Evolutionary conservation across 345 rosid genomes (phyloP).

Genomic region (Brassica rapa): DNA sequence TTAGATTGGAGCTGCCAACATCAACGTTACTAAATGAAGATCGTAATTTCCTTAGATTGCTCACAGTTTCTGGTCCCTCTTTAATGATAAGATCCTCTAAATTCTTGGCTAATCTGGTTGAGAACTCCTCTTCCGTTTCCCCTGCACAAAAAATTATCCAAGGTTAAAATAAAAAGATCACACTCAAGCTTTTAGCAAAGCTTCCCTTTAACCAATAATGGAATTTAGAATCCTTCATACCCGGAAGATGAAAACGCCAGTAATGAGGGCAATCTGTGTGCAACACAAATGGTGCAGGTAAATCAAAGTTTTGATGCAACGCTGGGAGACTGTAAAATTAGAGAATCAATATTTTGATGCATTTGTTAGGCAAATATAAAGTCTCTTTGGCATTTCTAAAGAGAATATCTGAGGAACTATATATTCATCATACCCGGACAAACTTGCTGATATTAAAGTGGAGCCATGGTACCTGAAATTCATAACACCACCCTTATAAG

Average conservation of each 20-base stretch:
- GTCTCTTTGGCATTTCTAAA: slow-evolving; percentile 2
- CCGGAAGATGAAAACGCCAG: slow-evolving; percentile 94
- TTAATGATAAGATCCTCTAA: slow-evolving; percentile 85
- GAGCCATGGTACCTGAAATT: slow-evolving; percentile 86
- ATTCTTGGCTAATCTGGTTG: slow-evolving; percentile 84
- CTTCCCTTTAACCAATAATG: not conserved
- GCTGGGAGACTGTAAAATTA: slow-evolving; percentile 65
- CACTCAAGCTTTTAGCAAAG: not conserved
- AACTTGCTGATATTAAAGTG: slow-evolving; percentile 87
- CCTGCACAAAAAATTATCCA: slow-evolving; percentile 51
- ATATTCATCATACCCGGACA: slow-evolving; percentile 68
- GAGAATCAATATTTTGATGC: not conserved
- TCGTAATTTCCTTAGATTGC: not conserved
- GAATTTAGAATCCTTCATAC: slow-evolving; percentile 41
- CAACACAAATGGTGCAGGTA: slow-evolving; percentile 90
- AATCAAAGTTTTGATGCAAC: slow-evolving; percentile 89
- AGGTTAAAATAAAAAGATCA: not conserved
- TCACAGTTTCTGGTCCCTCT: slow-evolving; percentile 97
- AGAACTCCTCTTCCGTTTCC: slow-evolving; percentile 92
- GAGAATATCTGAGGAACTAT: not conserved
- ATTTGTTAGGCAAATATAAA: slow-evolving; percentile 5
- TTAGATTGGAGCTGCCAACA: slow-evolving; percentile 28
- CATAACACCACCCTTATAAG: slow-evolving; percentile 19
- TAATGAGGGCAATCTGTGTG: slow-evolving; percentile 99
- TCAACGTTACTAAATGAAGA: not conserved